Base-by-base conservation (phyloP, 345 rosid genomes). In the Lepidium africanum region DNA sequence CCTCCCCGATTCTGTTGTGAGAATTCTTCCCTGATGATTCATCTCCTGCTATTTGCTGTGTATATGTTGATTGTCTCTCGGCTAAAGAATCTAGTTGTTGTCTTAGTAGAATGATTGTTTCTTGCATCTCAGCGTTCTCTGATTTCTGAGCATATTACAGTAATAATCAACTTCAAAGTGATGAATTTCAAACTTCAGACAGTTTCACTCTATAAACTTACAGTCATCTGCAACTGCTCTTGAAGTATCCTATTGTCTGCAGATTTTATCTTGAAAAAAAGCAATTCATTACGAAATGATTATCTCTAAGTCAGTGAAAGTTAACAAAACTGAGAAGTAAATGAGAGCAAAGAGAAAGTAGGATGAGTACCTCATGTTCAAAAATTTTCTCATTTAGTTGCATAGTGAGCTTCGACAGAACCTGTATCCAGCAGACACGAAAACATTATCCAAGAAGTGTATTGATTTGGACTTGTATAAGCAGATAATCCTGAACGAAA, bases 191-290 rank as follows among this genome's bases (percentile, higher is more conserved):
- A 36, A 46, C 10, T n/a, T 32, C 7, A 21, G 19, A 43, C 37
- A 13, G 16, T 63, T 37, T 14, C 25, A 51, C 12, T 16, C 12
- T 23, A 47, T 45, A 42, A 32, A 58, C 76, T 67, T 38, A 95
- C 99, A 89, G 93, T 91, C 59, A 82, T 82, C 74, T 86, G 94
- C 79, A 91, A 75, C 71, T 95, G 99, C 74, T 95, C 99, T 77
- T 95, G 97, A 63, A 95, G 96, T 74, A 95, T 79, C 45, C 96
- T 96, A 73, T 95, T 91, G 74, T 95, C 99, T 47, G 98, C 99
- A 59, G 96, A 77, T 76, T 89, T 95, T 59, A 95, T 72, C 97
- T 95, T 69, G 76, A 65, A 55, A 33, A 61, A 21, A 21, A 21
- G 49, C 13, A 81, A 74, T 79, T 69, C 63, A 77, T 46, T 63